Conservation (phyloP, 2,329 filamentous ascomycete species). For the Cordyceps militaris region DNA sequence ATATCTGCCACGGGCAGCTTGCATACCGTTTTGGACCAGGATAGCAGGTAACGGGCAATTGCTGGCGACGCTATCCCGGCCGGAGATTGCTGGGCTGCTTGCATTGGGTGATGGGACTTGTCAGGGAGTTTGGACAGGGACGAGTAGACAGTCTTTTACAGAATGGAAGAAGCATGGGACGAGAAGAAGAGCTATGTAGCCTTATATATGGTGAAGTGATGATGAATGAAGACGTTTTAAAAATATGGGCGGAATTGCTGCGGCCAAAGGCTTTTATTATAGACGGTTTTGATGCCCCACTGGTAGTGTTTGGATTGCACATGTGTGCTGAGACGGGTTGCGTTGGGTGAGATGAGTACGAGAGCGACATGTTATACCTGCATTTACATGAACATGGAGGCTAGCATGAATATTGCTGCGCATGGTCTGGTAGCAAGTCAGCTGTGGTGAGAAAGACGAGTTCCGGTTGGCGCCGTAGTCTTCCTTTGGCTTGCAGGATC, state of each 20-base stretch:
- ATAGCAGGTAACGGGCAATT: not conserved
- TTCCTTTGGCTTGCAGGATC: not conserved
- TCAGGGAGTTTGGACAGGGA: not conserved
- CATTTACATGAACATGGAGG: not conserved
- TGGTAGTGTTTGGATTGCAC: not conserved
- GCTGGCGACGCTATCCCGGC: not conserved
- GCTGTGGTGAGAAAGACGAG: not conserved
- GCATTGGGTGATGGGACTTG: conserved; percentile 4
- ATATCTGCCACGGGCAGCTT: conserved; percentile 2
- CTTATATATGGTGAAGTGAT: conserved; percentile 9
- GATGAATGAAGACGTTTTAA: not conserved
- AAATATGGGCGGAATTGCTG: not conserved
- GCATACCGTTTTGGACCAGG: not conserved
- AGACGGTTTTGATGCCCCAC: not conserved
- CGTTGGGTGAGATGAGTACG: too few relatives aligned
- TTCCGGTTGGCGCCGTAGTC: not conserved
- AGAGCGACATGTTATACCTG: not conserved
- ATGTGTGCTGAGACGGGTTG: not conserved
- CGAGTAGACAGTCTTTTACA: not conserved
- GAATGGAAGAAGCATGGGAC: not conserved
- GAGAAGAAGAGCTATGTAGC: not conserved
- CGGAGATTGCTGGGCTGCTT: not conserved
- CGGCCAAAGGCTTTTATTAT: not conserved
- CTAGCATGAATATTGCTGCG: not conserved
- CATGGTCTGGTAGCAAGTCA: not conserved